A percentile compares a stretch with the other conserved stretches of the same genome.
Evolutionary conservation across 2,329 filamentous ascomycete species (phyloP).

Genomic region (Pestalotiopsis sp.): DNA sequence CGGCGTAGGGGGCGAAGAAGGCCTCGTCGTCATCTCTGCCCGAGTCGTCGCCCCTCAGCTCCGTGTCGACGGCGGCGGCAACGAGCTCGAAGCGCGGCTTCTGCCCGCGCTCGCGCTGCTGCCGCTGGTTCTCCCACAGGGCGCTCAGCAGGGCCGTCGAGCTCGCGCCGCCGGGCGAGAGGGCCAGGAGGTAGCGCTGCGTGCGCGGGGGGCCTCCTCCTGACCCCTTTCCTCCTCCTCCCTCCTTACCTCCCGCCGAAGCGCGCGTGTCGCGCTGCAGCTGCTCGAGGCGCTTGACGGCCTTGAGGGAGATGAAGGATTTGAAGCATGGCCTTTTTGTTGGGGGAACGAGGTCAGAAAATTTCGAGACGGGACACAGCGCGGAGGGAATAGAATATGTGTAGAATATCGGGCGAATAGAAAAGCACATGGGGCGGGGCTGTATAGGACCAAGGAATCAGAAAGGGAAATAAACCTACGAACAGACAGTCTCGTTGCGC

Average conservation of each 20-base stretch:
- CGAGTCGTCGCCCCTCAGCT: constrained; percentile 28
- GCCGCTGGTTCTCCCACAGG: constrained; percentile 67
- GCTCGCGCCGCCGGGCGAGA: constrained; percentile 76
- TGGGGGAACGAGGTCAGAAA: too few relatives aligned
- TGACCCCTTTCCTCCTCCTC: constrained; percentile 8
- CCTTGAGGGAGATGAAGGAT: constrained; percentile 75
- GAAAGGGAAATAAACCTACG: constrained; percentile 17
- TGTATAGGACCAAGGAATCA: constrained; percentile 14
- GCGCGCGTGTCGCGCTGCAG: constrained; percentile 49
- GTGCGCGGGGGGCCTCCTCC: constrained; percentile 28
- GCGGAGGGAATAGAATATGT: neutral
- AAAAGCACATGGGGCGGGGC: neutral
- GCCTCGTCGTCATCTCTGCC: constrained; percentile 19
- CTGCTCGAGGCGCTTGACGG: constrained; percentile 67
- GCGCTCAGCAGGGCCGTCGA: constrained; percentile 78
- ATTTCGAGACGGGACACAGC: neutral
- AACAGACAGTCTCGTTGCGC: constrained; percentile 28
- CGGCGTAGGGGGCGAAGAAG: constrained; percentile 40
- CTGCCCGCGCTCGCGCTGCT: constrained; percentile 53
- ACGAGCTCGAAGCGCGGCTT: constrained; percentile 59
- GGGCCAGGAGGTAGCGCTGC: constrained; percentile 66
- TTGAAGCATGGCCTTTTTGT: constrained; percentile 68
- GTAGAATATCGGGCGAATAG: too few relatives aligned
- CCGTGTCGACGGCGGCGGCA: constrained; percentile 55
- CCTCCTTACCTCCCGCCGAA: constrained; percentile 1